Evolutionary conservation across 2,329 filamentous ascomycete genomes (phyloP).

Genomic region (Botrytis galanthina): DNA sequence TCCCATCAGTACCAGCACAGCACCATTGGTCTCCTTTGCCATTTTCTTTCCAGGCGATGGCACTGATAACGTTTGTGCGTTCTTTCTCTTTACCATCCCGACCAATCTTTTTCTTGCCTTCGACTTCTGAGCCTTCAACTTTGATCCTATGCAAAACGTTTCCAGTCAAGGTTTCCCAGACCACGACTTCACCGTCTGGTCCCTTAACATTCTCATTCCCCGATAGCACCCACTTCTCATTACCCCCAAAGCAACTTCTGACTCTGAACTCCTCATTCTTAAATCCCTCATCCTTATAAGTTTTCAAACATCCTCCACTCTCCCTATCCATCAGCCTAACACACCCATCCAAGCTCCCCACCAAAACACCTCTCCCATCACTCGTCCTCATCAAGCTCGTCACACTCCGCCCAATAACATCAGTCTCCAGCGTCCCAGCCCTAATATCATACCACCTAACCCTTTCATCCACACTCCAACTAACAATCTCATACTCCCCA

Average conservation of each 20-base stretch:
- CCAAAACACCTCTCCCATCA: constrained; percentile 72
- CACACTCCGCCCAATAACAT: constrained; percentile 69
- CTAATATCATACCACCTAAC: constrained; percentile 80
- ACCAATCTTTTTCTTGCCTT: constrained; percentile 51
- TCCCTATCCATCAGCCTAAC: constrained; percentile 78
- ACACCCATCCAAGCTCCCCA: constrained; percentile 72
- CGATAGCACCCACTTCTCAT: constrained; percentile 74
- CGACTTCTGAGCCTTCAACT: constrained; percentile 39
- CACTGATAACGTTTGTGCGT: constrained; percentile 59
- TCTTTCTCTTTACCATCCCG: constrained; percentile 60
- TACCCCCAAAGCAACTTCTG: constrained; percentile 59
- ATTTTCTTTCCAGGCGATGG: constrained; percentile 60
- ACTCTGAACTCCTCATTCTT: constrained; percentile 41
- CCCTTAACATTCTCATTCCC: constrained; percentile 63
- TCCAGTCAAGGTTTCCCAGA: constrained; percentile 82
- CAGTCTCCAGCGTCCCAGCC: constrained; percentile 66
- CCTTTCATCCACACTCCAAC: constrained; percentile 80
- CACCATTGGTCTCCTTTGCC: constrained; percentile 65
- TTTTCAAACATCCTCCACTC: constrained; percentile 69
- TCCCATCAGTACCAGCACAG: constrained; percentile 62
- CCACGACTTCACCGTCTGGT: constrained; percentile 49
- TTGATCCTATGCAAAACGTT: constrained; percentile 61
- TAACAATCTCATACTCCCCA: constrained; percentile 62
- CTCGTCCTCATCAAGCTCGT: constrained; percentile 70
- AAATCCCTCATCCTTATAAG: constrained; percentile 56